Base-by-base conservation (phyloP, 371 early-diverging fungal species). In the Mucor circinelloides region DNA sequence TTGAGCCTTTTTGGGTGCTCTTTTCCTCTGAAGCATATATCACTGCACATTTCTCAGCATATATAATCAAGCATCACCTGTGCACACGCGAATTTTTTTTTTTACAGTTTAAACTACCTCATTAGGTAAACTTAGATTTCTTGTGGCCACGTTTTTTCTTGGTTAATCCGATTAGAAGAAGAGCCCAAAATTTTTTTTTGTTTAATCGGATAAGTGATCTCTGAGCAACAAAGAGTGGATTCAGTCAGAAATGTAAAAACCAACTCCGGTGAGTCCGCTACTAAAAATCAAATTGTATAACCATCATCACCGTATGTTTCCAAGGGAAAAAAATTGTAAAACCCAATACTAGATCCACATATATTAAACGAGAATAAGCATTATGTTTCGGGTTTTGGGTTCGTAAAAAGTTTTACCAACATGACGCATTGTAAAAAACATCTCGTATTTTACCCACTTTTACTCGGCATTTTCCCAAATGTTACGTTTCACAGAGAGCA, bases 371-470 rank as follows among this genome's bases (percentile, higher is more conserved):
- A n/a, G 19, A 46, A 46, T 21, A 36, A 36, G 13, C 36, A 36
- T 13, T 13, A 23, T 8, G 50, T 50, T 50, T 50, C 50, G 55
- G 31, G 55, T 15, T n/a, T 25, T 31, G 55, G 12, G 15, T 55
- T 6, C 19, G 17, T 28, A 31, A 52, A 52, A 19, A 52, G 25
- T 21, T 25, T 30, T n/a, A 31, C 55, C 55, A 30, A n/a, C 15
- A 30, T 27, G 52, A 55, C 55, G 17, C 28, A 6, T 2, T 17
- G n/a, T 5, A 55, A 55, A n/a, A 31, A 13, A 12, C 2, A 7
- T 28, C 7, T 28, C 17, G 15, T 31, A n/a, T 30, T 55, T 58
- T 58, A 64, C 65, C 65, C 65, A 64, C 10, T 58, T 64, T 64
- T 58, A 64, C 28, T 57, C 23, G 28, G 7, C 25, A 15, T 58